Conservation (phyloP, 2,329 filamentous ascomycete genomes). For the Beauveria bassiana region DNA sequence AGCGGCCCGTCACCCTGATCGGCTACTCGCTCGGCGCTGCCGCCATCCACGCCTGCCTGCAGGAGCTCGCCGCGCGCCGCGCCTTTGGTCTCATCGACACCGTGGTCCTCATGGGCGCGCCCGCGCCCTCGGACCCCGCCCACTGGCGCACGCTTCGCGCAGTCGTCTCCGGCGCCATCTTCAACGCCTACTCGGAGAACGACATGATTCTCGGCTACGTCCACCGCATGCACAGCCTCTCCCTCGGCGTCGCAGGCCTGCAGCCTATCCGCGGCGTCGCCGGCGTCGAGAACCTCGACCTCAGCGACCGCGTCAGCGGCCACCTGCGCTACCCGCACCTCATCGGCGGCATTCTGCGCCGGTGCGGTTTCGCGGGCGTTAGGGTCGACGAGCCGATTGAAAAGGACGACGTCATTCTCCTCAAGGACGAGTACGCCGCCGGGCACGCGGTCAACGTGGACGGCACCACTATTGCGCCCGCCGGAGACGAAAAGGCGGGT, state of each 20-base stretch:
- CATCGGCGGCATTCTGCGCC: constrained; percentile 42
- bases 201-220: constrained; percentile 83
- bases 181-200: constrained; percentile 83
- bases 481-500: neutral
- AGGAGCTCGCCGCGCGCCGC: constrained; percentile 64
- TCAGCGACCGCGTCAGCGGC: constrained; percentile 45
- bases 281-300: constrained; percentile 52
- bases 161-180: constrained; percentile 72
- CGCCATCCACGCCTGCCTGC: constrained; percentile 75
- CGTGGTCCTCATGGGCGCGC: constrained; percentile 74
- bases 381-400: constrained; percentile 39
- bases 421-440: constrained; percentile 31
- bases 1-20: constrained; percentile 70
- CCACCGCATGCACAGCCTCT: constrained; percentile 75
- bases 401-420: constrained; percentile 42
- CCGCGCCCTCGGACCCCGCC: constrained; percentile 61
- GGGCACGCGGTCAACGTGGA: constrained; percentile 25
- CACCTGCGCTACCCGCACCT: constrained; percentile 46
- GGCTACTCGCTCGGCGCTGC: constrained; percentile 77
- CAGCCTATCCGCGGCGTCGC: constrained; percentile 62
- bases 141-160: constrained; percentile 72
- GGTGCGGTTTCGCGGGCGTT: constrained; percentile 43
- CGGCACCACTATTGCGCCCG: constrained; percentile 13
- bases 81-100: constrained; percentile 81
- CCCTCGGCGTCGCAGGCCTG: constrained; percentile 76